A percentile compares a stretch with the other conserved stretches of the same genome.
phyloP scores from a whole-genome alignment of 2,329 filamentous ascomycete species.

The Paraconiothyrium sp. region DNA sequence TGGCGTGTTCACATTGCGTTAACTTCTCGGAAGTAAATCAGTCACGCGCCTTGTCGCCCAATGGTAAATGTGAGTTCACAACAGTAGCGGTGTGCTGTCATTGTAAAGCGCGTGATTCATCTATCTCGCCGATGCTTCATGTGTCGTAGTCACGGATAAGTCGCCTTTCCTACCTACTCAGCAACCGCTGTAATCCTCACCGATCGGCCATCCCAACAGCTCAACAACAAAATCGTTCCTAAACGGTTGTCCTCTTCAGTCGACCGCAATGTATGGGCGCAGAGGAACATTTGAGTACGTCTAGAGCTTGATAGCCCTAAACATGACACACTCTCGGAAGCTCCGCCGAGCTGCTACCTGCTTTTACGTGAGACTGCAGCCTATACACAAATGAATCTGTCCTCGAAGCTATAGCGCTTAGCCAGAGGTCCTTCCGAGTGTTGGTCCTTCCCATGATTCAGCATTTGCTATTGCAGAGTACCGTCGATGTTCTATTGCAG shows the following conservation, averaged over 20 bases:
- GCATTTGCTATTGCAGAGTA: too few relatives aligned
- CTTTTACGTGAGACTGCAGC: background rate
- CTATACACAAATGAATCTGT: background rate
- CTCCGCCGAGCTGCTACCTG: background rate
- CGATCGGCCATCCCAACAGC: background rate
- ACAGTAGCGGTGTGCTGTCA: conserved; percentile 1
- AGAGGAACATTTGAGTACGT: background rate
- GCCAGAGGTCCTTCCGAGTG: background rate
- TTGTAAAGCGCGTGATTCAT: background rate
- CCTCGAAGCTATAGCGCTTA: background rate
- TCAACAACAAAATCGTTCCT: background rate
- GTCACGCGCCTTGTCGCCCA: background rate
- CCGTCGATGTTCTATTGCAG: too few relatives aligned
- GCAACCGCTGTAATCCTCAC: background rate
- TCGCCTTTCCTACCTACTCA: background rate
- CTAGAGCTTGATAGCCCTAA: background rate
- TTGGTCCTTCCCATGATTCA: too few relatives aligned
- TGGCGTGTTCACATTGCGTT: background rate
- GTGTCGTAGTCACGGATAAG: background rate
- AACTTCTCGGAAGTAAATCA: background rate
- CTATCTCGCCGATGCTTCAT: background rate
- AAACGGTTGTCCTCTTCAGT: background rate
- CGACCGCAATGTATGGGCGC: background rate
- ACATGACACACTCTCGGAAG: background rate
- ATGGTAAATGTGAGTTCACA: background rate